Base-by-base conservation (phyloP, 352 stramenopile species). In the Globisporangium barbulae region DNA sequence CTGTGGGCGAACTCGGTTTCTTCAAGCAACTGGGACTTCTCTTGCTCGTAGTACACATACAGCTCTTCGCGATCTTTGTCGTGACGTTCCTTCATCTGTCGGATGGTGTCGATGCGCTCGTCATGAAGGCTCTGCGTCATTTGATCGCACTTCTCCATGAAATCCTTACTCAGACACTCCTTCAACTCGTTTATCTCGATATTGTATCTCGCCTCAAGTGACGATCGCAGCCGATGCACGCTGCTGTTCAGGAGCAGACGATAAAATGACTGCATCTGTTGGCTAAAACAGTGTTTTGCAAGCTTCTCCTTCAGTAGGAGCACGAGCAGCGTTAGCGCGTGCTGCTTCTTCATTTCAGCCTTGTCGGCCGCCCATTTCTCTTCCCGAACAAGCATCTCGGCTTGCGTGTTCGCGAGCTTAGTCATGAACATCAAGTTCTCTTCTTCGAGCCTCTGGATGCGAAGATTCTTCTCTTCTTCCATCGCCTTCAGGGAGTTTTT, bases 381-480 rank as follows among this genome's bases (percentile, higher is more conserved):
- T 63, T 87, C 76, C 0, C 86, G 55, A 1, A 89, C 75, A 1
- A 89, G 54, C 45, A 85, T 70, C 9, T 91, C 79, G 4, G 76
- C 79, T 69, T 91, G 79, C 2, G 76, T 65, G 13, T 73, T 71
- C 2, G 82, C 82, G 30, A 91, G 56, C 48, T 88, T 85, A 17
- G 69, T 47, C 68, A 91, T 75, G 42, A 83, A 87, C 50, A 74
- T 48, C 0, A 62, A 37, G 9, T 79, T 79, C 22, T 89, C 82
- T 6, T 75, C 76, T 13, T 89, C 76, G 0, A 89, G 63, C 5
- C 75, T 76, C 50, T 74, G 62, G 25, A 91, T 83, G 0, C 74
- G 69, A 22, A 67, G 35, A 25, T 76, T 81, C 57, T 91, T 91
- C 35, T 91, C 81, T n/a, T 84, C 70, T 55, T 91, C 85, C 68